Conservation (phyloP, 139 green algal species). For the Chlorella sp. region DNA sequence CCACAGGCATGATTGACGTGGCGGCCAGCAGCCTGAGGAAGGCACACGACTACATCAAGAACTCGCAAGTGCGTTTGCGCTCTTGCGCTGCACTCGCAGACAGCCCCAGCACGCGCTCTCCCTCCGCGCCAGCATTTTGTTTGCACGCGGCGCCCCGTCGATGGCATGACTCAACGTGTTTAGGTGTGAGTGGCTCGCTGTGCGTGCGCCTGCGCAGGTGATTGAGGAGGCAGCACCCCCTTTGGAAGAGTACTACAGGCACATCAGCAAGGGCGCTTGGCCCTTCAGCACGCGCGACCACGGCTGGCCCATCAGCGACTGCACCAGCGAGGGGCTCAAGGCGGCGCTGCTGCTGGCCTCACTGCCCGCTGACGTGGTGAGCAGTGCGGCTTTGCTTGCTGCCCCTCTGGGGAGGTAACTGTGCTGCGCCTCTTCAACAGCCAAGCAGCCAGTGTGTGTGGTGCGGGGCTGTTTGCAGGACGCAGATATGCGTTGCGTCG, state of each 20-base stretch:
- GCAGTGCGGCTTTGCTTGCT: not conserved
- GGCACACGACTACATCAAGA: conserved; percentile 79
- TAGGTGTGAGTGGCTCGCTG: not conserved
- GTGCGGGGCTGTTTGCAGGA: too few species aligned
- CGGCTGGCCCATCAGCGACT: conserved; percentile 98
- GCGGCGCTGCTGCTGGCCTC: conserved; percentile 62
- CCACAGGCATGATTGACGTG: conserved; percentile 27
- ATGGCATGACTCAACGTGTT: too few species aligned
- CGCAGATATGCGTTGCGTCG: too few species aligned
- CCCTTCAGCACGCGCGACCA: conserved; percentile 94
- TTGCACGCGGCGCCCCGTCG: too few species aligned
- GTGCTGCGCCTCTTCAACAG: too few species aligned
- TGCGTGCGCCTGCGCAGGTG: conserved; percentile 21
- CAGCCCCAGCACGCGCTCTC: too few species aligned
- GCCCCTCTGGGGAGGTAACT: too few species aligned
- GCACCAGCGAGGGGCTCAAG: conserved; percentile 81
- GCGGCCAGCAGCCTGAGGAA: conserved; percentile 27
- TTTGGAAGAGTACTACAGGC: conserved; percentile 79
- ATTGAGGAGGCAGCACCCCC: conserved; percentile 46
- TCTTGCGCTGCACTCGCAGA: too few species aligned
- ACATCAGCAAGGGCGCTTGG: conserved; percentile 96
- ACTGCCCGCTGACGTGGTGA: conserved; percentile 29
- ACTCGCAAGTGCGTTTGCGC: conserved; percentile 43
- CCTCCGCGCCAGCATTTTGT: too few species aligned
- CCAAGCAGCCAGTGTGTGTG: too few species aligned